These are phyloP conservation scores for Ulota crispa DNA, from an alignment of 225 moss, liverwort and hornwort genomes.

Conservation along the genomic window DNA sequence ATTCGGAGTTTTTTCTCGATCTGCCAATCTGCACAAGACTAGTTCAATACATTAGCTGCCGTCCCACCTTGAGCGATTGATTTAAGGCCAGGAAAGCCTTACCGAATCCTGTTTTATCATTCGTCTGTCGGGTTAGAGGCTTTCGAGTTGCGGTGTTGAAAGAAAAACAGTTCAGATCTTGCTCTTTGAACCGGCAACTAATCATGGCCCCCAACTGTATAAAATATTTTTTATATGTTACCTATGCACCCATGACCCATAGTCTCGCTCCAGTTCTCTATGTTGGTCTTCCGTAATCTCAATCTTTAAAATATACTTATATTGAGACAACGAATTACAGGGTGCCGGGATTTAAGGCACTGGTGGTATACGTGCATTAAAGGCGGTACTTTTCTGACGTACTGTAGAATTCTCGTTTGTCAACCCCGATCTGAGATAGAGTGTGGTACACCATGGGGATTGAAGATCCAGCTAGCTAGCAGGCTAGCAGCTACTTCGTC, in stretches of 20 bases:
- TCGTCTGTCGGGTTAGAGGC: not conserved
- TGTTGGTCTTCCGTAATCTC: not conserved
- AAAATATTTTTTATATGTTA: not conserved
- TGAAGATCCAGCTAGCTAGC: not conserved
- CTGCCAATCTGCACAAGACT: slow-evolving; percentile 5
- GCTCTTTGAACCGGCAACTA: not conserved
- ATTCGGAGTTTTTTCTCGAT: slow-evolving; percentile 14
- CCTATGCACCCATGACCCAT: too few relatives aligned
- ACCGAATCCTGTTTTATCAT: slow-evolving; percentile 12
- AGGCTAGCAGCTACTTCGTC: not conserved
- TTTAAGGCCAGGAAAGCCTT: slow-evolving; percentile 20
- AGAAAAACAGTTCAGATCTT: not conserved
- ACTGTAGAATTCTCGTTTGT: not conserved
- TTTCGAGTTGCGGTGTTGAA: not conserved
- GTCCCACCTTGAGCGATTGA: slow-evolving; percentile 6
- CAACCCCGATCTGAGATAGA: not conserved
- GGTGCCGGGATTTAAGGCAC: not conserved
- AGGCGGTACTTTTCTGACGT: not conserved
- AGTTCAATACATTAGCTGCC: slow-evolving; percentile 23
- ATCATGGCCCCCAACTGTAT: not conserved
- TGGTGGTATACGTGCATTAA: not conserved
- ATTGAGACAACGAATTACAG: not conserved
- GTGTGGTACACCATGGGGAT: not conserved
- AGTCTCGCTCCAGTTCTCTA: not conserved
- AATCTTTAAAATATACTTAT: slow-evolving; percentile 6